These are phyloP conservation scores for Paspalum notatum DNA, from an alignment of 176 grass and related monocot species.

Conservation along the genomic window DNA sequence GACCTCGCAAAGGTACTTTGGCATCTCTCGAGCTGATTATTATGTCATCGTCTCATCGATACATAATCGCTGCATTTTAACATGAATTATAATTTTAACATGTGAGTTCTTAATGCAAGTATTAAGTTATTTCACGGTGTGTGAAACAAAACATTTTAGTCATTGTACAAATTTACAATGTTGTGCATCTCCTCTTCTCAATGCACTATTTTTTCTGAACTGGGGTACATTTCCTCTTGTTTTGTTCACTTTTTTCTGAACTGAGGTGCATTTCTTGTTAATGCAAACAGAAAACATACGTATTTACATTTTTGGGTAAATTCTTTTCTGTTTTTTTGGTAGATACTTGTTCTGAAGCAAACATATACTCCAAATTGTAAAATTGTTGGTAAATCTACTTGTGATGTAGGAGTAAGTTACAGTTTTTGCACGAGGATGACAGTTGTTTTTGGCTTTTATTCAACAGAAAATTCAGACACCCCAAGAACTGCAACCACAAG, in stretches of 20 bases:
- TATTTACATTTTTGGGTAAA: background rate
- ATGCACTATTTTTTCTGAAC: background rate
- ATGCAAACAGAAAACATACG: background rate
- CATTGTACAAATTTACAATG: background rate
- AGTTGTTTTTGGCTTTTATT: background rate
- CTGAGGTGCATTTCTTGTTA: background rate
- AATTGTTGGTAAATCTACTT: background rate
- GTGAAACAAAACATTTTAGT: background rate
- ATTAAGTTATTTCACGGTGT: background rate
- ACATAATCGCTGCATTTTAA: background rate
- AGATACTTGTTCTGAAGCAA: background rate
- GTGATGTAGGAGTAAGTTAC: background rate
- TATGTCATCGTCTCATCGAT: background rate
- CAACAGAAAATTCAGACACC: constrained; percentile 15
- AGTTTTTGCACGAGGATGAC: background rate
- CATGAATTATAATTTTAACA: background rate
- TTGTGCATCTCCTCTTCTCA: background rate
- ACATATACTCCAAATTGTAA: background rate
- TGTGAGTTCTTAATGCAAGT: background rate
- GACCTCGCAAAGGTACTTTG: constrained; percentile 37
- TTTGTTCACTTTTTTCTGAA: background rate
- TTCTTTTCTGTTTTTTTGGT: background rate
- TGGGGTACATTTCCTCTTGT: background rate
- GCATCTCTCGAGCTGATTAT: background rate
- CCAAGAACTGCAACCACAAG: constrained; percentile 39